Conservation (phyloP, 208 protist species). For the Leishmania mexicana region DNA sequence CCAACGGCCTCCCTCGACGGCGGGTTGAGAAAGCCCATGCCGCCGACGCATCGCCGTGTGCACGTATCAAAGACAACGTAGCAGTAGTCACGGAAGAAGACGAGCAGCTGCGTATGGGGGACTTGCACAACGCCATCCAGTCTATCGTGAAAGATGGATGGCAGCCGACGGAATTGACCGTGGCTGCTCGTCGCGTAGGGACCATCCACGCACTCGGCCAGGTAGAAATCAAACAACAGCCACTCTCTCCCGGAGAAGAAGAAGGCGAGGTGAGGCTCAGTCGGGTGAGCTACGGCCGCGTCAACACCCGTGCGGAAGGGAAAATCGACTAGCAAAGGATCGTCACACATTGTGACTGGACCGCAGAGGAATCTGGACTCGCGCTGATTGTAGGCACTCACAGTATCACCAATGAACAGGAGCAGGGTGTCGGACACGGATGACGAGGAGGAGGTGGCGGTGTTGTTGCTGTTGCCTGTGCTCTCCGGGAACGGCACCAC, state of each 20-base stretch:
- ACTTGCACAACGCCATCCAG: constrained; percentile 23
- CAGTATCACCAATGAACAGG: constrained; percentile 30
- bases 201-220: constrained; percentile 25
- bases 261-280: constrained; percentile 47
- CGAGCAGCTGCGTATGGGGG: constrained; percentile 14
- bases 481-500: constrained; percentile 5
- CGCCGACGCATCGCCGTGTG: constrained; percentile 25
- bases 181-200: constrained; percentile 18
- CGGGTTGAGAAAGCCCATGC: constrained; percentile 12
- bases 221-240: constrained; percentile 55
- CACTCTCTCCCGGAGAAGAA: constrained; percentile 66
- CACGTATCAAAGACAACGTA: constrained; percentile 28
- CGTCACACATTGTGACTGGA: constrained; percentile 32
- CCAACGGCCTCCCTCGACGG: not conserved
- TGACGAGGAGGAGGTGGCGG: not conserved
- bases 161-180: constrained; percentile 32
- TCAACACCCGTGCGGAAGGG: constrained; percentile 51
- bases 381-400: constrained; percentile 24
- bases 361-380: constrained; percentile 33
- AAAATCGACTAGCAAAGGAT: constrained; percentile 30
- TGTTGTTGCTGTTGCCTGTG: too few relatives aligned
- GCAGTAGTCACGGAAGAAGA: constrained; percentile 30
- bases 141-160: constrained; percentile 25
- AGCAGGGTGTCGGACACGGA: constrained; percentile 8
- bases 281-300: constrained; percentile 44